Percentiles rank a stretch among this genome's conserved stretches.
phyloP scores from a whole-genome alignment of 441 rosid genomes.

The Brassica hybrid region DNA sequence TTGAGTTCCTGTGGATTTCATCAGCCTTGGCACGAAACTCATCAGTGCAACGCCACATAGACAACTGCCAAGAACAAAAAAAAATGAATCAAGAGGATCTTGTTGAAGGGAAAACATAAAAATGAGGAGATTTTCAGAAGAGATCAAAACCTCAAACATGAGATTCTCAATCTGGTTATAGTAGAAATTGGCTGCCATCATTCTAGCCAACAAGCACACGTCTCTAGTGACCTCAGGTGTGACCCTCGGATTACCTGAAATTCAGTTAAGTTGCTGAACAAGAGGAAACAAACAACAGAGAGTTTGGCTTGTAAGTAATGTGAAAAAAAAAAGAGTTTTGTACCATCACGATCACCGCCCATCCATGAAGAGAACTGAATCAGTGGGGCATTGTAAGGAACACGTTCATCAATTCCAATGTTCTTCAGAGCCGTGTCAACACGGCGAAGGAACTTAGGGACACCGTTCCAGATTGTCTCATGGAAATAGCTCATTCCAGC shows the following conservation, averaged over 20 bases:
- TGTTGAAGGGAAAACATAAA: background rate
- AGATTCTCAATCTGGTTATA: constrained; percentile 73
- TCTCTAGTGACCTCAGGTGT: constrained; percentile 84
- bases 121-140: too few species aligned
- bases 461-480: constrained; percentile 82
- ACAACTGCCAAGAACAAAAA: constrained; percentile 52
- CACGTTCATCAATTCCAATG: constrained; percentile 86
- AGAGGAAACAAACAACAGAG: too few species aligned
- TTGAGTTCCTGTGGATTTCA: constrained; percentile 67
- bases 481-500: too few species aligned
- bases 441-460: constrained; percentile 75
- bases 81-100: background rate
- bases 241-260: constrained; percentile 59
- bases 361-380: constrained; percentile 99
- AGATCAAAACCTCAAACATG: constrained; percentile 63
- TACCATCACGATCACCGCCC: constrained; percentile 99
- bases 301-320: too few species aligned
- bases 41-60: constrained; percentile 99
- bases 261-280: too few species aligned
- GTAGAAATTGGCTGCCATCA: constrained; percentile 83
- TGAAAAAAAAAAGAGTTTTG: too few species aligned
- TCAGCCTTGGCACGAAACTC: constrained; percentile 81
- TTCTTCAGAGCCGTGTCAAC: constrained; percentile 85
- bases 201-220: constrained; percentile 76
- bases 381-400: constrained; percentile 93